Evolutionary conservation across 2,329 filamentous ascomycete species (phyloP), one percentile per base, ranked within the genome.

Genomic region (Fusarium paranaense): DNA sequence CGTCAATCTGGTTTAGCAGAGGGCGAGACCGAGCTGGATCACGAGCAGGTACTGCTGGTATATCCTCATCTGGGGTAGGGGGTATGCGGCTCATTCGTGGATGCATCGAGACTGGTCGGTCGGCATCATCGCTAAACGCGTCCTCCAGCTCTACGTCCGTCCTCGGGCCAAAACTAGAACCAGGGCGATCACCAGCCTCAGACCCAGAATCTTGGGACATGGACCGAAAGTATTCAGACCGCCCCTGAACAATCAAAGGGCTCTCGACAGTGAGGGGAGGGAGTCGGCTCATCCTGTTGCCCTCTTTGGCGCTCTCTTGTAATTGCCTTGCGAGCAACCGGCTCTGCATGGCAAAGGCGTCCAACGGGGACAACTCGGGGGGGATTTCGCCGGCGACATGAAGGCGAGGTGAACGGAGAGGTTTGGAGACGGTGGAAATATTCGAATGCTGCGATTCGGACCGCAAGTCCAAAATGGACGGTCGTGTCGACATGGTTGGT

Each of bases 321-420:
- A 99, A 90, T 83, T 97, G 93, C 83, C 91, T 94, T 42, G 95
- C 95, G 61, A 99, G 89, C 77, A 97, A 86, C 67, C 96, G 92
- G 78, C 95, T 97, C 81, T 98, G 96, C 71, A 96, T 89, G 25
- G 96, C 96, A 81, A 99, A 97, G 57, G 96, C 96, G 87, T 99
- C 97, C 74, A 99, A 89, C 13, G 97, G 97, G 9, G 97, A 98
- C 66, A 98, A 88, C 62, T 97, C 94, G 6, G 97, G 97, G 22
- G 97, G 96, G 1, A 93, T 89, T 77, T 96, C 94, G 71, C 94
- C 94, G 66, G 93, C 93, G 66, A 94, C 88, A 82, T 95, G 93
- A 68, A 95, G 85, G 71, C 93, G 91, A 47, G 93, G 93, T n/a
- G 93, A 95, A 73, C 88, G 87, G 37, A 92, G 83, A n/a, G 90